Conservation (phyloP, 164 flowering plant genomes). For the Akebia trifoliata region DNA sequence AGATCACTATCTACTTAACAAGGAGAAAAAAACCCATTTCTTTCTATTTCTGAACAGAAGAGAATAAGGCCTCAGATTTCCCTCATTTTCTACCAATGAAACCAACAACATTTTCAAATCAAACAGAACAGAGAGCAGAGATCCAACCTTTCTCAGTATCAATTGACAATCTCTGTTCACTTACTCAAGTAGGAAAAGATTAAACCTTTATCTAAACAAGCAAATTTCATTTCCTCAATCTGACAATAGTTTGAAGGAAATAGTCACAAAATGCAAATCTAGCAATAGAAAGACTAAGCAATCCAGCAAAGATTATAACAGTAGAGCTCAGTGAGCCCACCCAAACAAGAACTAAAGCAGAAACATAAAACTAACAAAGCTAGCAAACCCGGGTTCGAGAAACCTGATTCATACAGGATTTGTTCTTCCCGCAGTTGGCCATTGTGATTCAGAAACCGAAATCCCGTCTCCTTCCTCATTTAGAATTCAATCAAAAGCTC, state of each 20-base stretch:
- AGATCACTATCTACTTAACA: background rate
- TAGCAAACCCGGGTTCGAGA: slow-evolving; percentile 34
- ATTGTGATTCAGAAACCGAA: slow-evolving; percentile 30
- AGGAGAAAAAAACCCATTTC: slow-evolving; percentile 23
- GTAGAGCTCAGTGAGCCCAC: slow-evolving; percentile 39
- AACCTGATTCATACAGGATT: slow-evolving; percentile 46
- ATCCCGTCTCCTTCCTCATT: slow-evolving; percentile 15
- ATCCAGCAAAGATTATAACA: slow-evolving; percentile 19
- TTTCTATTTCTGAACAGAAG: slow-evolving; percentile 14
- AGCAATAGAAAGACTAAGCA: slow-evolving; percentile 12
- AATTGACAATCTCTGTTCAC: slow-evolving; percentile 1
- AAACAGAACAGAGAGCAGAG: background rate
- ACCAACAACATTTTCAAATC: slow-evolving; percentile 14
- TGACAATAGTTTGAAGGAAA: slow-evolving; percentile 2
- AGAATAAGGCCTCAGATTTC: slow-evolving; percentile 4
- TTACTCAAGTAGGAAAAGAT: background rate
- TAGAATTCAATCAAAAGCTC: background rate
- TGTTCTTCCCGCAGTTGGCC: slow-evolving; percentile 38
- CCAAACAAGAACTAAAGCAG: slow-evolving; percentile 21
- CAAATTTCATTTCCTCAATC: slow-evolving; percentile 6
- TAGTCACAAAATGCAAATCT: slow-evolving; percentile 9
- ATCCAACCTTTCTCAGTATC: background rate
- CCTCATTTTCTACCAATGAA: slow-evolving; percentile 12
- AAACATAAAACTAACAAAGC: slow-evolving; percentile 12
- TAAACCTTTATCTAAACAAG: slow-evolving; percentile 1